A percentile compares a stretch with the other conserved stretches of the same genome.
Evolutionary conservation across 1,139 yeast species (phyloP).

Genomic region (Suhomyces atakaporum): DNA sequence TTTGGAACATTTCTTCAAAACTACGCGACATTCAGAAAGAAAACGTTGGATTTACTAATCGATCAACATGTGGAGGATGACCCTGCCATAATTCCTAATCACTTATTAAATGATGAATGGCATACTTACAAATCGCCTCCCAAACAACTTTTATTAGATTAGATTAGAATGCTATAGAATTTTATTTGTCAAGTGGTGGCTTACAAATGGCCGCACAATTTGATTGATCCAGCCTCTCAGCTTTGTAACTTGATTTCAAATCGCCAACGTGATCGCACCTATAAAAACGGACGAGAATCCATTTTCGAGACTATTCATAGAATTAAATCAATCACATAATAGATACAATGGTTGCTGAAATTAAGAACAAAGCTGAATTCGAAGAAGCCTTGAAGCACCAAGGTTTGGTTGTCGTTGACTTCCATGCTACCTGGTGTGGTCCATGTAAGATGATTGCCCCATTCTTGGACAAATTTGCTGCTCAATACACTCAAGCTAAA

Average conservation of each 20-base stretch:
- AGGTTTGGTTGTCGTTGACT: constrained; percentile 77
- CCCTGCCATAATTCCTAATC: constrained; percentile 5
- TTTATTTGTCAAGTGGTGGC: neutral
- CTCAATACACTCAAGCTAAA: constrained; percentile 51
- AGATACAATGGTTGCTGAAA: constrained; percentile 38
- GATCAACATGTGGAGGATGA: constrained; percentile 3
- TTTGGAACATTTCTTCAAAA: constrained; percentile 3
- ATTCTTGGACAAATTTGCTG: constrained; percentile 61
- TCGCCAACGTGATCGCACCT: neutral
- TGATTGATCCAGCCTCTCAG: constrained; percentile 4
- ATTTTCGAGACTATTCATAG: neutral
- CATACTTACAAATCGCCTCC: constrained; percentile 3
- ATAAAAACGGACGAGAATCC: constrained; percentile 7
- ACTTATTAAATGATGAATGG: constrained; percentile 6
- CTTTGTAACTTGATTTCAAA: no score
- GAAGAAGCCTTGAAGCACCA: constrained; percentile 53
- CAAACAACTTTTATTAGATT: constrained; percentile 4
- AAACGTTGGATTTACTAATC: constrained; percentile 3
- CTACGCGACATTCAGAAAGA: constrained; percentile 1
- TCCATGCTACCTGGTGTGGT: constrained; percentile 91
- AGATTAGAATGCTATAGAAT: neutral
- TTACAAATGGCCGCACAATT: constrained; percentile 5
- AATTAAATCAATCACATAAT: neutral
- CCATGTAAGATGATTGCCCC: constrained; percentile 91
- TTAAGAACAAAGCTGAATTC: constrained; percentile 61